Conservation (phyloP, 2,329 filamentous ascomycete genomes). For the Fusarium kyushuense region DNA sequence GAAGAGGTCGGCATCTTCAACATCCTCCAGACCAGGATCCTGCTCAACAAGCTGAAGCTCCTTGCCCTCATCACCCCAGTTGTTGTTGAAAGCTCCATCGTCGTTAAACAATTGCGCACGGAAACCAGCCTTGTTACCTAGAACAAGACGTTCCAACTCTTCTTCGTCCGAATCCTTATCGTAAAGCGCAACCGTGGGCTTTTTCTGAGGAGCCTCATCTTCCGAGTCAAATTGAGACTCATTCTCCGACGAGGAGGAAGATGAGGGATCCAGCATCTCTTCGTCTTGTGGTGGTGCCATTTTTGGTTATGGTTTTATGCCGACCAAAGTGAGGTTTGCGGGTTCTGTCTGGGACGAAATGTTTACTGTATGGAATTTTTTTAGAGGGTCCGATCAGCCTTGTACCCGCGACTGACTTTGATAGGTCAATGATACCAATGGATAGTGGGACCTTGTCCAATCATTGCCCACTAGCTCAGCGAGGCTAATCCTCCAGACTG, state of each 20-base stretch:
- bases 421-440: constrained; percentile 31
- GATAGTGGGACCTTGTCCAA: constrained; percentile 32
- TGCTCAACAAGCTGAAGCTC: constrained; percentile 55
- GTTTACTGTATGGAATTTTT: constrained; percentile 49
- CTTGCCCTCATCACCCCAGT: constrained; percentile 54
- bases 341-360: constrained; percentile 38
- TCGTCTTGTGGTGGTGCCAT: constrained; percentile 52
- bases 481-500: constrained; percentile 44
- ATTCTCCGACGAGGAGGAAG: constrained; percentile 49
- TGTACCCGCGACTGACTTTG: constrained; percentile 32
- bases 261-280: constrained; percentile 45
- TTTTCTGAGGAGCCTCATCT: constrained; percentile 47
- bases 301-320: constrained; percentile 35
- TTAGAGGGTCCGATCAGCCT: constrained; percentile 50
- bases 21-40: constrained; percentile 68
- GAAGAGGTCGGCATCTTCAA: constrained; percentile 85
- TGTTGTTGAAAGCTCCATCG: constrained; percentile 55
- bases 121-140: constrained; percentile 89
- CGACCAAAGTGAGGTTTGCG: constrained; percentile 27
- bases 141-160: constrained; percentile 87
- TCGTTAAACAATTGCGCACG: constrained; percentile 75
- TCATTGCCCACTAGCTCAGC: constrained; percentile 5
- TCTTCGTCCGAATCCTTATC: constrained; percentile 87
- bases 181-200: constrained; percentile 49
- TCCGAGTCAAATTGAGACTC: constrained; percentile 50